These are phyloP conservation scores for Euphorbia pulcherrima DNA, from an alignment of 345 rosid genomes.

Conservation along the genomic window DNA sequence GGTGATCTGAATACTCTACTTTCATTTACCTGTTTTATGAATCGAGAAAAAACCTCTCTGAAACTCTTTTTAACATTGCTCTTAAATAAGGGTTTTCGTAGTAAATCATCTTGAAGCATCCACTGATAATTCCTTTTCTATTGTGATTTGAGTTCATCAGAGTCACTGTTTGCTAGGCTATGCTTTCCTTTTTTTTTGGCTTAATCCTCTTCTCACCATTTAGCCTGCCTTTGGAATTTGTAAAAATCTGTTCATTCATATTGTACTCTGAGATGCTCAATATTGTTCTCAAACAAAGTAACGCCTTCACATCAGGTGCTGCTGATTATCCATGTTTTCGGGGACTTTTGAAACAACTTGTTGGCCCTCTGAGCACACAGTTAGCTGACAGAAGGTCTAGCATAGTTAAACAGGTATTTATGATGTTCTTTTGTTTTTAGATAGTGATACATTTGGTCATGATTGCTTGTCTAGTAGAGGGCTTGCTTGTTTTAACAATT, in stretches of 20 bases:
- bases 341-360: slow-evolving; percentile 91
- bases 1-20: background rate
- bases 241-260: background rate
- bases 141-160: no score
- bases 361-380: slow-evolving; percentile 76
- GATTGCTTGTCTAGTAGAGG: background rate
- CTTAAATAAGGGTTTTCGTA: slow-evolving; percentile 8
- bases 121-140: background rate
- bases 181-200: background rate
- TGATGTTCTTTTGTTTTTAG: background rate
- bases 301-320: slow-evolving; percentile 60
- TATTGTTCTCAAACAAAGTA: slow-evolving; percentile 9
- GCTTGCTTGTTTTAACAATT: background rate
- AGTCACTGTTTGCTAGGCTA: no score
- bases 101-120: background rate
- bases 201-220: background rate
- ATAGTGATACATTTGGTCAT: background rate
- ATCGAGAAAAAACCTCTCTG: background rate
- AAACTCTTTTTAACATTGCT: background rate
- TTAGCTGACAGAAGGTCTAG: slow-evolving; percentile 92
- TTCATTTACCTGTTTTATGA: slow-evolving; percentile 3
- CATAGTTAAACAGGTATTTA: slow-evolving; percentile 89
- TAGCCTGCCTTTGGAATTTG: background rate
- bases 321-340: slow-evolving; percentile 73
- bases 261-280: background rate